Base-by-base conservation (phyloP, 2,329 filamentous ascomycete species). In the Ophiostoma sp. region DNA sequence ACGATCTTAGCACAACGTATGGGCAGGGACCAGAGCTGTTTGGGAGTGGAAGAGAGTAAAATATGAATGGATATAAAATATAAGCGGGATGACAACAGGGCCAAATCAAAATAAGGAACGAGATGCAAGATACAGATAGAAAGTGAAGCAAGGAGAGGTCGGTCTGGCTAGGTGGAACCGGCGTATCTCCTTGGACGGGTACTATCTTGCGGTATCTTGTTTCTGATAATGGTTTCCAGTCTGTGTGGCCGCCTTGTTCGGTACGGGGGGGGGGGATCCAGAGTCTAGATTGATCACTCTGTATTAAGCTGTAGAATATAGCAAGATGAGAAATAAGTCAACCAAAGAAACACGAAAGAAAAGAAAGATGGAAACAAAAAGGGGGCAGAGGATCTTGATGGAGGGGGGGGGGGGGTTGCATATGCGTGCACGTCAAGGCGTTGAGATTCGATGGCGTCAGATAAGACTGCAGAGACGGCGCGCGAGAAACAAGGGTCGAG, bases 361-460 rank as follows among this genome's bases (percentile, higher is more conserved):
- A 57, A 57, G 23, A 57, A 57, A 31, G 23, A 57, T 10, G 27
- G n/a, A 57, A 13, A 57, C 8, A 57, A 13, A 52, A 57, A 57
- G 13, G 52, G 52, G 52, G 52, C 23, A 57, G 52, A 57, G 52
- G 52, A 13, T 57, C 23, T 41, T 10, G 52, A 57, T 57, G 52
- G 52, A 57, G 52, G 8, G 52, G 52, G 52, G 44, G 44, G 44
- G 44, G 44, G 44, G 44, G 44, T 11, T 48, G 44, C 17, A n/a
- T 57, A 27, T 57, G 52, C 20, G 44, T 57, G 17, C 10, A 57
- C 44, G 5, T 15, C 44, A 48, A 48, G 52, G 23, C 52, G 52
- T 27, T 57, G 52, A 57, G 52, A 54, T 67, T 48, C 65, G 71
- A 72, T 73, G 72, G 72, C 70, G 72, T 72, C 72, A 72, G 72